Conservation (phyloP, 345 rosid species). For the Eucalyptus camaldulensis region DNA sequence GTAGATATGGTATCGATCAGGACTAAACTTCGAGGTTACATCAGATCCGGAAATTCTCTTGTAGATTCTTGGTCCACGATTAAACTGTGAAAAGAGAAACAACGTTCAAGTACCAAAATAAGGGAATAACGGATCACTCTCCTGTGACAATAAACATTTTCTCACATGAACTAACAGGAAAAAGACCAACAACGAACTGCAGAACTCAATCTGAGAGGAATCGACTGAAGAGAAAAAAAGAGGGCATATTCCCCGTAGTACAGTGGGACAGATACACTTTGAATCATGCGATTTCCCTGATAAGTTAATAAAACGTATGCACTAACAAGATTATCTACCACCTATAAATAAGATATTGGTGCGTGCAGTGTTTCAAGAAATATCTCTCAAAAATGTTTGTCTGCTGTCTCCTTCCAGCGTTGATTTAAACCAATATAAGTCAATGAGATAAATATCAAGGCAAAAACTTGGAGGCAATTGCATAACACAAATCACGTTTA, state of each 20-base stretch:
- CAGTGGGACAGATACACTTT: background rate
- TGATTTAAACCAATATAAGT: background rate
- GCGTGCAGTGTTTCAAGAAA: background rate
- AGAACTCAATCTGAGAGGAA: background rate
- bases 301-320: background rate
- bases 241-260: background rate
- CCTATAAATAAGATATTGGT: background rate
- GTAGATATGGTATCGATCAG: conserved; percentile 58
- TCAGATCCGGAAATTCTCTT: conserved; percentile 54
- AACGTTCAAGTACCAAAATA: background rate
- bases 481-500: background rate
- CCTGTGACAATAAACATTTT: background rate
- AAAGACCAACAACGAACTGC: background rate
- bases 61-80: conserved; percentile 58
- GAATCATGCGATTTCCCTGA: background rate
- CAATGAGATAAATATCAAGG: background rate
- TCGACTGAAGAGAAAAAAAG: background rate
- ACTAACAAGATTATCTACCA: background rate
- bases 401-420: background rate
- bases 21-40: conserved; percentile 32
- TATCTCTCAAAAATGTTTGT: background rate
- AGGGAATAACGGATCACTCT: background rate
- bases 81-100: conserved; percentile 35
- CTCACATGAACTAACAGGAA: background rate
- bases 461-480: background rate